Base-by-base conservation (phyloP, 192 early-diverging fungal species). In the Backusella parvicylindrica region DNA sequence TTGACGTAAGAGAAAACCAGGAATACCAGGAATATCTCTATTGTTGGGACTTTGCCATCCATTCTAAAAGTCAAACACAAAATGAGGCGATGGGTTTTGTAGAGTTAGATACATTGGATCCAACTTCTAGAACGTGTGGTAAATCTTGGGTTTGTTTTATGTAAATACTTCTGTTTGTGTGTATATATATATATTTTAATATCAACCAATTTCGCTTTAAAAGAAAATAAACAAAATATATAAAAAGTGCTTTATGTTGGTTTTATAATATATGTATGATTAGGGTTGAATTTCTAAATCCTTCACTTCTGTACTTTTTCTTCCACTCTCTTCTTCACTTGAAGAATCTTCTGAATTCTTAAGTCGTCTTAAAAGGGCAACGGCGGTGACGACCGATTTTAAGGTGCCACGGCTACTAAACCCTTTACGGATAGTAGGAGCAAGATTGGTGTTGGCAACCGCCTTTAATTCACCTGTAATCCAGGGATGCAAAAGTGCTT, bases 401-500 rank as follows among this genome's bases (percentile, higher is more conserved):
- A 82, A 36, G 16, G 53, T 67, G 2, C 68, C 75, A 50, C 86
- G 82, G 12, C 86, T 87, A 70, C 89, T 85, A 73, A 90, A 92
- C 35, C 91, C 90, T 53, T 92, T 83, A 21, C 89, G 88, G 50
- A 97, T 91, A 32, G 89, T 83, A 36, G 90, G 92, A 40, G 96
- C 84, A 64, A 98, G 86, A 79, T 98, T 94, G n/a, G 86, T 86
- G 18, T 88, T 87, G 2, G 81, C 81, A 49, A 79, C 64, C 9
- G 21, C 68, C 28, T 70, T 70, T 23, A 60, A 38, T 41, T 78
- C 67, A 37, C 83, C 88, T 18, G 87, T 88, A 64, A 95, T 88
- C 95, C 95, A 99, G 2, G 91, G 94, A 82, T 99, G 96, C 23
- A 80, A 35, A 15, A 97, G 82, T 0, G 96, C 96, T 73, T 97